Percentiles rank a stretch among this genome's conserved stretches.
Evolutionary conservation across 306 rosid genomes (phyloP).

Genomic region (Dicorynia guianensis): DNA sequence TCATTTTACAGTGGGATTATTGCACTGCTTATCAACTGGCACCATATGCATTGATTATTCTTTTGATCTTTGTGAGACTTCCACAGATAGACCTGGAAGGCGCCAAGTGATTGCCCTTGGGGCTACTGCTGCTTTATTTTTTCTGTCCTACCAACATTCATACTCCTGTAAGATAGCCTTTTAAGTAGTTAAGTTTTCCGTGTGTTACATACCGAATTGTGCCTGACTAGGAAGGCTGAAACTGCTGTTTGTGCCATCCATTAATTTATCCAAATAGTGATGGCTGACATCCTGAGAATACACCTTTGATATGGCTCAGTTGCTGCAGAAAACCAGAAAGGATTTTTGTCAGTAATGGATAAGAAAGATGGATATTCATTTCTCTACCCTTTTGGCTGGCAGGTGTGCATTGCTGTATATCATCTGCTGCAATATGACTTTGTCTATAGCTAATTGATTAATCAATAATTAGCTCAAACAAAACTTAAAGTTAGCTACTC

Average conservation of each 20-base stretch:
- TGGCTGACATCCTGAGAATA: conserved; percentile 68
- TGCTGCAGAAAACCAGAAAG: conserved; percentile 94
- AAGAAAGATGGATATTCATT: conserved; percentile 87
- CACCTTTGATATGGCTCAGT: conserved; percentile 98
- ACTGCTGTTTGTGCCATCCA: conserved; percentile 36
- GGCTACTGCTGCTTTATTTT: conserved; percentile 61
- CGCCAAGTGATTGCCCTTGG: conserved; percentile 76
- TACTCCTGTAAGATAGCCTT: conserved; percentile 75
- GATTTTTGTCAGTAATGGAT: conserved; percentile 74
- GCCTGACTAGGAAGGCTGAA: conserved; percentile 29
- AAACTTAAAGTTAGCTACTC: conserved; percentile 40
- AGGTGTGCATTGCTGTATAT: conserved; percentile 57
- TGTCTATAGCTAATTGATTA: conserved; percentile 38
- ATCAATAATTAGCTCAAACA: conserved; percentile 23
- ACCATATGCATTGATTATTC: neutral
- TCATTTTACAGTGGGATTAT: neutral
- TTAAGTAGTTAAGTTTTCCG: conserved; percentile 43
- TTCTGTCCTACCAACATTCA: conserved; percentile 66
- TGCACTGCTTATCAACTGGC: neutral
- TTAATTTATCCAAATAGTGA: conserved; percentile 50
- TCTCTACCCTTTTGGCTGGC: conserved; percentile 97
- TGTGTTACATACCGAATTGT: conserved; percentile 19
- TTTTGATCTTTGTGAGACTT: conserved; percentile 28
- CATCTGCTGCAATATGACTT: conserved; percentile 29
- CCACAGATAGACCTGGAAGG: conserved; percentile 84